Percentiles rank a stretch among this genome's conserved stretches.
These are phyloP conservation scores for Quercus engelmannii DNA, from an alignment of 306 rosid species.

Conservation along the genomic window DNA sequence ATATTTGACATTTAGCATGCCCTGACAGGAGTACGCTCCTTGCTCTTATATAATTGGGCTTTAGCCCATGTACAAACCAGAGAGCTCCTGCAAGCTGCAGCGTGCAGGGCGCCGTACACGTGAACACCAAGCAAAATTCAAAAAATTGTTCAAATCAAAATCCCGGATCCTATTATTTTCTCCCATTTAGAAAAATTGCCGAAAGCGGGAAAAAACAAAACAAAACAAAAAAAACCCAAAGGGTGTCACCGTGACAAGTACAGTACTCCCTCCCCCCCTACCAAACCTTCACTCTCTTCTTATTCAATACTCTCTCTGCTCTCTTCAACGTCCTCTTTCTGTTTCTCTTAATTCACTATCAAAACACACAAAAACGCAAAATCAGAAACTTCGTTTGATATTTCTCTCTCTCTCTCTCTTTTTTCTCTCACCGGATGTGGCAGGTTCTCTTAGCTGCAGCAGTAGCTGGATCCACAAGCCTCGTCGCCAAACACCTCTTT, in stretches of 20 bases:
- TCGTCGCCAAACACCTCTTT: constrained; percentile 48
- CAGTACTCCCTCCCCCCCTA: not conserved
- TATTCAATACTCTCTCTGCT: not conserved
- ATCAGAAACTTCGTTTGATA: too few species aligned
- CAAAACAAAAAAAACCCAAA: too few species aligned
- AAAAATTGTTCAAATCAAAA: not conserved
- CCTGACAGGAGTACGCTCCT: too few species aligned
- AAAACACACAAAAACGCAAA: not conserved
- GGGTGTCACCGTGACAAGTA: too few species aligned
- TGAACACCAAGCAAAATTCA: not conserved
- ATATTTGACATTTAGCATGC: too few species aligned
- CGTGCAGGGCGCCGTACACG: too few species aligned
- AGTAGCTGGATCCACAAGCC: constrained; percentile 69
- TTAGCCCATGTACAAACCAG: too few species aligned
- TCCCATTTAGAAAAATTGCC: not conserved
- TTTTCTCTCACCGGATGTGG: constrained; percentile 52
- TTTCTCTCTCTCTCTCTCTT: not conserved
- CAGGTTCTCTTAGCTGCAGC: constrained; percentile 51
- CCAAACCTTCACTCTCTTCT: not conserved
- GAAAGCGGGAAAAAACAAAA: too few species aligned
- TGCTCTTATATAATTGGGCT: too few species aligned
- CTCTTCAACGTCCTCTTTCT: not conserved
- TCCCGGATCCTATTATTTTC: not conserved
- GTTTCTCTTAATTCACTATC: not conserved
- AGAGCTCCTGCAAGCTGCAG: too few species aligned